Conservation (phyloP, 192 early-diverging fungal species). For the Umbelopsis sp. region DNA sequence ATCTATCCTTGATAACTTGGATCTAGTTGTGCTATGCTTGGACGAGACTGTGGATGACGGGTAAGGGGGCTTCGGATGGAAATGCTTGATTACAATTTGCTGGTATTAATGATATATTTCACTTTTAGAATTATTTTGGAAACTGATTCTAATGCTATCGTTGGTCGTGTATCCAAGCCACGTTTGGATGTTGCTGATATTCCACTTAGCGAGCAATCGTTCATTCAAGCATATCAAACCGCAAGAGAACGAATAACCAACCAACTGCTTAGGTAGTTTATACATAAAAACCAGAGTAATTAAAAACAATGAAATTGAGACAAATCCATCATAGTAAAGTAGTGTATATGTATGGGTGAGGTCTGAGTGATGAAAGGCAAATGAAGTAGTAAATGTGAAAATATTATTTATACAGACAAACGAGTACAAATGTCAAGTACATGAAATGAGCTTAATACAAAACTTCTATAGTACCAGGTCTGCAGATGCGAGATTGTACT, state of each 20-base stretch:
- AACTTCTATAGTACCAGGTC: background rate
- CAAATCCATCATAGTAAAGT: background rate
- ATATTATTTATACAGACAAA: background rate
- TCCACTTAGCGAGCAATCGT: slow-evolving; percentile 74
- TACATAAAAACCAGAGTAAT: slow-evolving; percentile 18
- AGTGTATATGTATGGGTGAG: background rate
- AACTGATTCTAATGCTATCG: slow-evolving; percentile 76
- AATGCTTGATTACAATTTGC: too few relatives aligned
- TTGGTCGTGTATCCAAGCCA: slow-evolving; percentile 76
- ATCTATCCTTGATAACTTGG: slow-evolving; percentile 86
- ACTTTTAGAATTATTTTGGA: slow-evolving; percentile 67
- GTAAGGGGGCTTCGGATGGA: too few relatives aligned
- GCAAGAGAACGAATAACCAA: slow-evolving; percentile 75
- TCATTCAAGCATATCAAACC: slow-evolving; percentile 75
- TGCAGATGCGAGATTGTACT: background rate
- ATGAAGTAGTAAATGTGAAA: background rate
- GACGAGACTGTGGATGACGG: slow-evolving; percentile 97
- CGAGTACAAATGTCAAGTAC: background rate
- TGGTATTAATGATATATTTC: background rate
- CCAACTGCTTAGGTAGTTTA: slow-evolving; percentile 58
- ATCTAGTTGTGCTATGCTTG: slow-evolving; percentile 86
- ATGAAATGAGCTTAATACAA: background rate
- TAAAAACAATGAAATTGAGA: background rate
- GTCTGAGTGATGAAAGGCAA: background rate
- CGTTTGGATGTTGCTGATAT: slow-evolving; percentile 71